Evolutionary conservation across 2,329 filamentous ascomycete species (phyloP), one percentile per base, ranked within the genome.

Genomic region (Sporothrix pallida): DNA sequence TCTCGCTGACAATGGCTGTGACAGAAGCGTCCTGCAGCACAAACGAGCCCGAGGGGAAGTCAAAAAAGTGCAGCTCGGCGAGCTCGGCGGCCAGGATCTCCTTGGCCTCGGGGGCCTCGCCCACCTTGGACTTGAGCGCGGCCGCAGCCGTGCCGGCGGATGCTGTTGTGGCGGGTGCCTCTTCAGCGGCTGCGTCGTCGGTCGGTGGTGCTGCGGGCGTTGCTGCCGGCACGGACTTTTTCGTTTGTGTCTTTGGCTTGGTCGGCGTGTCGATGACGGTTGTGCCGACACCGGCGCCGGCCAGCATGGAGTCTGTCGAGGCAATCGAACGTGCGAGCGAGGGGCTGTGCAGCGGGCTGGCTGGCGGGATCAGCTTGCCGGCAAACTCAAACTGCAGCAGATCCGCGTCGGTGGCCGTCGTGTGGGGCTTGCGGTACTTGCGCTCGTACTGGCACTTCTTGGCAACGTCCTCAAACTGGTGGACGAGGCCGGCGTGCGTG

Each of bases 391-490:
- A 98, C 78, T 97, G 90, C 75, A 89, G 83, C 4, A 98, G 87
- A 76, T 99, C 94, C 75, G 90, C 86, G 74, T 94, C 91, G 9
- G 93, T 94, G 1, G 96, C 96, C 68, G 90, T 91, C 63, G 93
- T 90, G 78, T 93, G 89, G 54, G 89, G 91, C 79, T 91, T 92
- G 76, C 93, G 90, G 82, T 96, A 97, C 82, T 97, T 98, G 79
- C 95, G 90, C 84, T 99, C 96, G 91, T 97, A 99, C 83, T 99
- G 96, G 81, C 96, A 98, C 88, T 98, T 91, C 74, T 93, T 88
- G 8, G 96, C 93, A 71, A 94, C 91, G 72, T 92, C 87, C 79
- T 95, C 90, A 81, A 99, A 98, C 17, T 91, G 89, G 63, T 91
- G 87, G 31, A 96, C 91, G 78, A 95, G 92, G 13, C 91, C 90